Evolutionary conservation across 495 filamentous ascomycete genomes (phyloP), one percentile per base, ranked within the genome.

Genomic region (Bacidia gigantensis): DNA sequence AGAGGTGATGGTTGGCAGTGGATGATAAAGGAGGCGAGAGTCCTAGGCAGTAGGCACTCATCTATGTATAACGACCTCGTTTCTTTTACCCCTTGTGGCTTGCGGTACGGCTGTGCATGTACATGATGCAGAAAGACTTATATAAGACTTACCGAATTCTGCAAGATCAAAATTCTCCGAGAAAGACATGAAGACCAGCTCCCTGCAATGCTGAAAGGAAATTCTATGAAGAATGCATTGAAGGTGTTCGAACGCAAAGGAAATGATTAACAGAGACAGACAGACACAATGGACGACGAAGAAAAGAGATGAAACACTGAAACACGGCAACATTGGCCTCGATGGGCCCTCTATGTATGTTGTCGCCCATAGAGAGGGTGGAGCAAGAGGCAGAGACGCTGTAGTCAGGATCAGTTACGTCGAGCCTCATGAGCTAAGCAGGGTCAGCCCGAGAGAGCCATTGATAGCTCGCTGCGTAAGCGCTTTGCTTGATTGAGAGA

Each of bases 181-280:
- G 51, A 46, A 54, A 61, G 56, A 57, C 59, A 61, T 61, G 47
- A 59, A 57, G 48, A 18, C 50, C 57, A 57, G 46, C 54, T 51
- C 51, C 51, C 49, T 54, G 35, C 26, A 48, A 57, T 56, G 53
- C 44, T 54, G 18, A 50, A 24, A 2, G 26, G 22, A 2, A 41
- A 24, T 47, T 10, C 38, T 29, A 22, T 25, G 47, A 49, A 26
- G 24, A 25, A 55, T 18, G 50, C 20, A 51, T 50, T 18, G 39
- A 49, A 55, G 38, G 55, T 35, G 20, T 9, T 50, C 32, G 20
- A 17, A 20, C 5, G 38, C n/a, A 17, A 50, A 56, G 25, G 49
- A 58, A 59, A 57, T n/a, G 38, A 24, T 20, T 32, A 49, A 43
- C 23, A 26, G 32, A 43, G 21, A 18, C 38, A 46, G 51, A 50